phyloP scores from a whole-genome alignment of 2,329 filamentous ascomycete genomes.

The Pezicula carpinea region DNA sequence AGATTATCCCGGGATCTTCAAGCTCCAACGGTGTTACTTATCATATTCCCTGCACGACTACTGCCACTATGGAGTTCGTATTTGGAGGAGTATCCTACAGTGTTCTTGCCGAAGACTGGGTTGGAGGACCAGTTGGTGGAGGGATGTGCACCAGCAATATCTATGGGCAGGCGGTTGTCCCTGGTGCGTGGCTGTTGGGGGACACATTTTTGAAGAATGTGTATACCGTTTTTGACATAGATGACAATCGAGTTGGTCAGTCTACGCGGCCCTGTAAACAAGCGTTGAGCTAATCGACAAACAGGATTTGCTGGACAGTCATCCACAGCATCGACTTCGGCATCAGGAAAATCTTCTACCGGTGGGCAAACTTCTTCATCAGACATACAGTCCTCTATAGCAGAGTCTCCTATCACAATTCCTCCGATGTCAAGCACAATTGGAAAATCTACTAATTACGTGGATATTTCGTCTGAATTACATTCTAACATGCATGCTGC shows the following conservation, averaged over 20 bases:
- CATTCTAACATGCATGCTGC: constrained; percentile 27
- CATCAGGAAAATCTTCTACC: constrained; percentile 15
- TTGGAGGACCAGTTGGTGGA: constrained; percentile 39
- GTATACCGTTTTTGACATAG: constrained; percentile 78
- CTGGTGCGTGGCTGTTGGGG: constrained; percentile 70
- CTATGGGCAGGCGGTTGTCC: constrained; percentile 65
- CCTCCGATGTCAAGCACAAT: not conserved
- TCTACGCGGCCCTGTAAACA: constrained; percentile 4
- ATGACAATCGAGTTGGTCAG: constrained; percentile 59
- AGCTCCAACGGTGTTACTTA: constrained; percentile 58
- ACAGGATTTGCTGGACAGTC: constrained; percentile 19
- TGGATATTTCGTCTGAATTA: constrained; percentile 2
- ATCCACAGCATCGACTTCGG: constrained; percentile 7
- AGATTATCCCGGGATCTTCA: constrained; percentile 53
- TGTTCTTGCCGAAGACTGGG: constrained; percentile 68
- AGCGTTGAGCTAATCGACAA: constrained; percentile 6
- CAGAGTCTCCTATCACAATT: constrained; percentile 1
- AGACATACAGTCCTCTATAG: not conserved
- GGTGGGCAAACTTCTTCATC: constrained; percentile 13
- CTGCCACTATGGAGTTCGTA: constrained; percentile 53
- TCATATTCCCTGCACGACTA: constrained; percentile 68
- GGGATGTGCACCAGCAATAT: constrained; percentile 66
- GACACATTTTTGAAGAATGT: constrained; percentile 88
- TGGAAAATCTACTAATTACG: not conserved
- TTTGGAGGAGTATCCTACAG: constrained; percentile 65